Conservation (phyloP, 225 moss, liverwort and hornwort species). For the Bryoerythrophyllum caledonicum region DNA sequence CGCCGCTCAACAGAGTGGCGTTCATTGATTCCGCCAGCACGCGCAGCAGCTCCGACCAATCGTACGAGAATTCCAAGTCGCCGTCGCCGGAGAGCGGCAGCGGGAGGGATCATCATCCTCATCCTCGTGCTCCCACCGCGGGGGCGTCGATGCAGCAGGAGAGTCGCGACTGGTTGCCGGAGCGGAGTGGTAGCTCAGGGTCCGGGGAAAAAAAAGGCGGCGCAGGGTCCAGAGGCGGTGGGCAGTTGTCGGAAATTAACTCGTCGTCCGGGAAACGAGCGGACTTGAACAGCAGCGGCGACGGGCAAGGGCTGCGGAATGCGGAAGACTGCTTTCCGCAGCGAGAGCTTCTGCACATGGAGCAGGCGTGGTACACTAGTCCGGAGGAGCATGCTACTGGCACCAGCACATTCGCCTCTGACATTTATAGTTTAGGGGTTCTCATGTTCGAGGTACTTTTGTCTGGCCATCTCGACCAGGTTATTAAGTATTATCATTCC, state of each 20-base stretch:
- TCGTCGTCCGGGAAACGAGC: constrained; percentile 48
- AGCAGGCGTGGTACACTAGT: constrained; percentile 93
- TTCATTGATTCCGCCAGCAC: constrained; percentile 89
- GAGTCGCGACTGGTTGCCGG: constrained; percentile 42
- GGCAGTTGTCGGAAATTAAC: constrained; percentile 34
- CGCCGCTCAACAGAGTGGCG: constrained; percentile 80
- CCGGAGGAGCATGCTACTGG: constrained; percentile 76
- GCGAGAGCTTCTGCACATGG: constrained; percentile 68
- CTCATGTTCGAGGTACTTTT: constrained; percentile 88
- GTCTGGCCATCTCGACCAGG: constrained; percentile 9
- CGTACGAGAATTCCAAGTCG: constrained; percentile 51
- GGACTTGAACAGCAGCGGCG: constrained; percentile 36
- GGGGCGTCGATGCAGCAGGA: no score
- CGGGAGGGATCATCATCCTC: no score
- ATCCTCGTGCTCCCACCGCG: no score
- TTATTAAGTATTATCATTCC: neutral
- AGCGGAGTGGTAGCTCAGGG: constrained; percentile 74
- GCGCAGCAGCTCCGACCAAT: constrained; percentile 76
- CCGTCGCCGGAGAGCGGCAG: constrained; percentile 29
- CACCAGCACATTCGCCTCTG: constrained; percentile 71
- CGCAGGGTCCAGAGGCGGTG: constrained; percentile 29
- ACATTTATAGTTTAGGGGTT: constrained; percentile 87
- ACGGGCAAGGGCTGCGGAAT: constrained; percentile 34
- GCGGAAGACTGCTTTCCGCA: constrained; percentile 79
- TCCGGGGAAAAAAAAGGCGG: constrained; percentile 51